These are phyloP conservation scores for Suhomyces guaymorum DNA, from an alignment of 1,139 yeast genomes.

Conservation along the genomic window DNA sequence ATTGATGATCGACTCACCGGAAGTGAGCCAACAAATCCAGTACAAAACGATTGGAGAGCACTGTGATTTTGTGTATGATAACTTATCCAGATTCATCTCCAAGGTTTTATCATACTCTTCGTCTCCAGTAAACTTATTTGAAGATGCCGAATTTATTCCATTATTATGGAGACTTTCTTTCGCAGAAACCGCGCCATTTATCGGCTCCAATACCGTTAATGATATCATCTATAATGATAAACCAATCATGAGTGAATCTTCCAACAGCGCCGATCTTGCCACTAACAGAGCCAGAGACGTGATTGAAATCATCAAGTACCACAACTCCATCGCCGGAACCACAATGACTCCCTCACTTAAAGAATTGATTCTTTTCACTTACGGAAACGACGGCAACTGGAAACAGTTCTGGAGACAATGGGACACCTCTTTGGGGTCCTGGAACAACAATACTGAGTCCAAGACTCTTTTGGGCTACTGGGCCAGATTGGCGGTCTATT, in stretches of 20 bases:
- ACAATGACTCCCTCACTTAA: slow-evolving; percentile 22
- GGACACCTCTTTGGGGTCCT: slow-evolving; percentile 26
- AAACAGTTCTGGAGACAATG: slow-evolving; percentile 43
- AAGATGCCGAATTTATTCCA: slow-evolving; percentile 33
- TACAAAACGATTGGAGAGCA: slow-evolving; percentile 11
- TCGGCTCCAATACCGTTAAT: slow-evolving; percentile 31
- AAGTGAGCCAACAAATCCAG: slow-evolving; percentile 14
- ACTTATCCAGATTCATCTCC: slow-evolving; percentile 30
- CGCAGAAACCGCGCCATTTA: slow-evolving; percentile 16
- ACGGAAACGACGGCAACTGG: slow-evolving; percentile 46
- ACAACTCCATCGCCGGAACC: slow-evolving; percentile 16
- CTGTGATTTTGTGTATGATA: slow-evolving; percentile 20
- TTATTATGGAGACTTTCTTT: slow-evolving; percentile 38
- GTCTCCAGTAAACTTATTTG: slow-evolving; percentile 23
- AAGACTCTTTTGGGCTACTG: slow-evolving; percentile 23
- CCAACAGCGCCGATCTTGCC: slow-evolving; percentile 23
- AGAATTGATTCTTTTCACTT: slow-evolving; percentile 38
- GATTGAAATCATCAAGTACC: slow-evolving; percentile 27
- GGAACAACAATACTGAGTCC: slow-evolving; percentile 13
- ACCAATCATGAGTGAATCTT: slow-evolving; percentile 11
- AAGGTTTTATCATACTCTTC: slow-evolving; percentile 29
- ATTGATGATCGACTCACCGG: slow-evolving; percentile 37
- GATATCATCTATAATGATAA: slow-evolving; percentile 24
- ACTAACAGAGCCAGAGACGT: slow-evolving; percentile 34
- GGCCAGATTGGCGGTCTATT: slow-evolving; percentile 39